Percentiles rank a stretch among this genome's conserved stretches.
Conservation (phyloP, 768 basidiomycete species). For the Kwoniella sp. region DNA sequence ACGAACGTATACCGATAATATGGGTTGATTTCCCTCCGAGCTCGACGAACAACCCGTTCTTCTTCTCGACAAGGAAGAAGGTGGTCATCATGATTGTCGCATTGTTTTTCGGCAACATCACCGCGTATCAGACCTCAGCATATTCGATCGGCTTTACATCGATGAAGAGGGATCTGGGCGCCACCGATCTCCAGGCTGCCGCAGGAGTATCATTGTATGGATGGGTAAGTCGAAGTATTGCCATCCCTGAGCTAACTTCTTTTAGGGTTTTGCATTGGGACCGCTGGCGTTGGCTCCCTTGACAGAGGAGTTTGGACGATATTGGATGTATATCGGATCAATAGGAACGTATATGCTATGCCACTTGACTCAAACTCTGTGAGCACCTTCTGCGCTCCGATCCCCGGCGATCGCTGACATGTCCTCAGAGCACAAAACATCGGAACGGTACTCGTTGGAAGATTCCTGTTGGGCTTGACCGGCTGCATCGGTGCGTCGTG, state of each 20-base stretch:
- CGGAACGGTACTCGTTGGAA: constrained; percentile 51
- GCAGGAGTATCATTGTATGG: constrained; percentile 48
- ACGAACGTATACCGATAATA: constrained; percentile 21
- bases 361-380: constrained; percentile 27
- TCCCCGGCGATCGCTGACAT: constrained; percentile 13
- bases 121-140: constrained; percentile 33
- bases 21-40: constrained; percentile 49
- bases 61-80: constrained; percentile 35
- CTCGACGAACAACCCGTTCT: constrained; percentile 45
- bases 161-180: constrained; percentile 46
- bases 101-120: constrained; percentile 40
- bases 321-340: constrained; percentile 44
- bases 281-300: constrained; percentile 51
- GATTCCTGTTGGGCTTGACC: constrained; percentile 54
- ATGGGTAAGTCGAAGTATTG: constrained; percentile 16
- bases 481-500: constrained; percentile 56
- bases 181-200: constrained; percentile 28
- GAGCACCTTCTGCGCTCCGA: constrained; percentile 11
- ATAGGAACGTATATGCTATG: constrained; percentile 17
- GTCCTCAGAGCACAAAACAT: constrained; percentile 53
- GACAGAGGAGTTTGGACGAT: constrained; percentile 49
- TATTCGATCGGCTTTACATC: constrained; percentile 44
- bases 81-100: constrained; percentile 43
- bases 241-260: neutral
- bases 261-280: constrained; percentile 47